phyloP scores from a whole-genome alignment of 306 rosid genomes.

The Erythrophleum fordii region DNA sequence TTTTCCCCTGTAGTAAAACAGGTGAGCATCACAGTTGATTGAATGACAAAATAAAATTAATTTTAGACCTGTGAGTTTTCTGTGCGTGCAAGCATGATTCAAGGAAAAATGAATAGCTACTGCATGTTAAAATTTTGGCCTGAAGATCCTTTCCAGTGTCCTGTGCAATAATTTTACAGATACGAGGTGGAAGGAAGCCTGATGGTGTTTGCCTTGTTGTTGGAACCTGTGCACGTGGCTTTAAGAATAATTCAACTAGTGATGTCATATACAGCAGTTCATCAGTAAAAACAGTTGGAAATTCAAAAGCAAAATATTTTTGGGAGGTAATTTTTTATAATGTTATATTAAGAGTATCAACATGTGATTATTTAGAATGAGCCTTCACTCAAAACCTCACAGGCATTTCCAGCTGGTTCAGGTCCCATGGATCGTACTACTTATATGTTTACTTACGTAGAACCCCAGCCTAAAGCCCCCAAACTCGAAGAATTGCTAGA shows the following conservation, averaged over 20 bases:
- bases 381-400: conserved; percentile 46
- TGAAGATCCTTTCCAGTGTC: conserved; percentile 39
- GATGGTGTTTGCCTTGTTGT: conserved; percentile 95
- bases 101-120: neutral
- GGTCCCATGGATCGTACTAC: conserved; percentile 93
- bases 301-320: conserved; percentile 78
- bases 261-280: conserved; percentile 91
- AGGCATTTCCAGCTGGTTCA: conserved; percentile 98
- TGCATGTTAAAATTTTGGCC: conserved; percentile 9
- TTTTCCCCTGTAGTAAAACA: conserved; percentile 94
- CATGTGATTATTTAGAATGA: conserved; percentile 14
- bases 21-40: conserved; percentile 45
- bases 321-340: conserved; percentile 78
- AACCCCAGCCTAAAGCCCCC: conserved; percentile 87
- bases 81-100: conserved; percentile 3
- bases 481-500: conserved; percentile 82
- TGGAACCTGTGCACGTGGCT: conserved; percentile 95
- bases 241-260: conserved; percentile 60
- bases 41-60: neutral
- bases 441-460: conserved; percentile 88
- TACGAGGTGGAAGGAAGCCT: conserved; percentile 82
- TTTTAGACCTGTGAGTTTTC: neutral
- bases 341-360: neutral
- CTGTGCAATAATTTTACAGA: conserved; percentile 56
- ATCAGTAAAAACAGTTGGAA: conserved; percentile 69